Conservation (phyloP, 2,329 filamentous ascomycete species). For the Colletotrichum tropicale region DNA sequence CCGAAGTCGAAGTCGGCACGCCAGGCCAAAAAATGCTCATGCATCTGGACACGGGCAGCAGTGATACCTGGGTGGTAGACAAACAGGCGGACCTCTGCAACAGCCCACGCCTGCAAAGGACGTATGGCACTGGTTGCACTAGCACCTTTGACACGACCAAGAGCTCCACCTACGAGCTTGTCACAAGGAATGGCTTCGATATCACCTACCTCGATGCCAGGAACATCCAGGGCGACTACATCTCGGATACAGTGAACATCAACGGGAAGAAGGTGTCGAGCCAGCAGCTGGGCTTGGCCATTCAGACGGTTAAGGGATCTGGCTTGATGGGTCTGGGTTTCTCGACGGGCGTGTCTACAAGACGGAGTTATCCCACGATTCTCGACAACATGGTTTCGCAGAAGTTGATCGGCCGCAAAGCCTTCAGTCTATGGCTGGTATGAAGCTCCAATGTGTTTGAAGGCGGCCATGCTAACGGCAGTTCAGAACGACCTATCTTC, state of each 20-base stretch:
- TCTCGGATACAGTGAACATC: slow-evolving; percentile 60
- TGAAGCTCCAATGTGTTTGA: not conserved
- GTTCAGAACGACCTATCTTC: slow-evolving; percentile 46
- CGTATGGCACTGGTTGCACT: not conserved
- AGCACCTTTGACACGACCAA: slow-evolving; percentile 42
- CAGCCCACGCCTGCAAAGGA: not conserved
- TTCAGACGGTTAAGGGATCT: slow-evolving; percentile 49
- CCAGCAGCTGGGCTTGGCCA: slow-evolving; percentile 62
- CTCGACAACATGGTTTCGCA: slow-evolving; percentile 68
- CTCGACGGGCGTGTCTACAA: slow-evolving; percentile 51
- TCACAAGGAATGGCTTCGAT: slow-evolving; percentile 51
- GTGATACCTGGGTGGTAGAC: slow-evolving; percentile 64
- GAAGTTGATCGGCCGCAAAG: slow-evolving; percentile 64
- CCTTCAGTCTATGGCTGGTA: slow-evolving; percentile 72
- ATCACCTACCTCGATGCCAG: slow-evolving; percentile 67
- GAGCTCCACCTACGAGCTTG: slow-evolving; percentile 53
- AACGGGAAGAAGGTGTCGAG: slow-evolving; percentile 49
- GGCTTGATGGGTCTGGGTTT: slow-evolving; percentile 67
- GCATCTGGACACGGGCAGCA: slow-evolving; percentile 72
- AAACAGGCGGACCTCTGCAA: slow-evolving; percentile 14
- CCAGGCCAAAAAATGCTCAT: slow-evolving; percentile 61
- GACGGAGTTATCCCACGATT: slow-evolving; percentile 58
- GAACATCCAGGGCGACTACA: slow-evolving; percentile 60
- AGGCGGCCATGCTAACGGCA: slow-evolving; percentile 31
- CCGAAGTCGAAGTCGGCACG: slow-evolving; percentile 67